A percentile compares a stretch with the other conserved stretches of the same genome.
phyloP scores from a whole-genome alignment of 2,329 filamentous ascomycete genomes.

The Aureobasidium lini region DNA sequence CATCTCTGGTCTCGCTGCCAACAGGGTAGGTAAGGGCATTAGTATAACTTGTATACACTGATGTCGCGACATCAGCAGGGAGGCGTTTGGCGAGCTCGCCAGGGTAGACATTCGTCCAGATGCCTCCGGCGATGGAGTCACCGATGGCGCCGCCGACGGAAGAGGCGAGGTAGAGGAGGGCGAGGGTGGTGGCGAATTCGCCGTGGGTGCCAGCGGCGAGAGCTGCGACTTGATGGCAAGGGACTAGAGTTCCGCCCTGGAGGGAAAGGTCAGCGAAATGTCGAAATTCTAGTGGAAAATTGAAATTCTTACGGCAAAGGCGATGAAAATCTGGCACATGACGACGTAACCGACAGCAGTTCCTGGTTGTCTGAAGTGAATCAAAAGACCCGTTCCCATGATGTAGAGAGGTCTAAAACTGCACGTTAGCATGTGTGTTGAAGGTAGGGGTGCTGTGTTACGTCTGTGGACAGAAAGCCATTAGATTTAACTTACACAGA shows the following conservation, averaged over 20 bases:
- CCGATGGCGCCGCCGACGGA: constrained; percentile 24
- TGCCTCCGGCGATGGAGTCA: constrained; percentile 20
- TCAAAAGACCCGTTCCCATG: constrained; percentile 28
- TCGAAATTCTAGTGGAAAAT: background rate
- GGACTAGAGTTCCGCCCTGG: constrained; percentile 46
- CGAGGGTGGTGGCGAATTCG: constrained; percentile 30
- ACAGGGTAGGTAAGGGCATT: constrained; percentile 35
- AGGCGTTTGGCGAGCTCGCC: background rate
- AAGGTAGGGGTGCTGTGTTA: too few species aligned
- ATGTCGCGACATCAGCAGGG: background rate
- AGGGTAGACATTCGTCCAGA: constrained; percentile 25
- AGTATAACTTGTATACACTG: constrained; percentile 4
- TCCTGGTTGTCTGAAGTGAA: constrained; percentile 30
- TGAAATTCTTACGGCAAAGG: constrained; percentile 26
- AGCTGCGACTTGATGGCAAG: constrained; percentile 51
- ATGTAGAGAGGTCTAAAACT: constrained; percentile 22
- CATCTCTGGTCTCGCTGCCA: constrained; percentile 35
- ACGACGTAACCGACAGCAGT: constrained; percentile 43
- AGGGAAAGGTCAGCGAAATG: background rate
- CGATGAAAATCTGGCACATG: constrained; percentile 51
- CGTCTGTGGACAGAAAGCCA: too few species aligned
- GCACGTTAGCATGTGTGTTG: too few species aligned
- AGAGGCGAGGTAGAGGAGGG: constrained; percentile 27
- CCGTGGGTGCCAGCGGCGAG: constrained; percentile 34
- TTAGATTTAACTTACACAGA: constrained; percentile 16